phyloP scores from a whole-genome alignment of 177 flowering plant species.

The Tripterygium wilfordii region DNA sequence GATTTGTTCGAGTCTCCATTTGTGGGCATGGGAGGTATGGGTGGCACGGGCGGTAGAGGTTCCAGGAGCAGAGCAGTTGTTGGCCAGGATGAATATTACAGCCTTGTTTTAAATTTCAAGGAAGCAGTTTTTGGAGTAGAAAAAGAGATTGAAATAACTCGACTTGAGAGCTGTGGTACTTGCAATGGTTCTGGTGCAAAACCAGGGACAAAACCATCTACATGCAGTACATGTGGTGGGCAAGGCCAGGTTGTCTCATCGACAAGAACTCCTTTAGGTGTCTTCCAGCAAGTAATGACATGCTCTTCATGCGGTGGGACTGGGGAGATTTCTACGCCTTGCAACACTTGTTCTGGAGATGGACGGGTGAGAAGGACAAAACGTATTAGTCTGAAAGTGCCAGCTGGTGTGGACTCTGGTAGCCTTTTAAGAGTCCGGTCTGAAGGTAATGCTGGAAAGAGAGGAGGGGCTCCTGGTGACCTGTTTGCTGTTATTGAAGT shows the following conservation, averaged over 20 bases:
- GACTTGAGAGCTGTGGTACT: conserved; percentile 76
- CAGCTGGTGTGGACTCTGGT: conserved; percentile 88
- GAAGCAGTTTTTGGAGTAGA: conserved; percentile 94
- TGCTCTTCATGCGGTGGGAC: conserved; percentile 75
- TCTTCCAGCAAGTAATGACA: conserved; percentile 81
- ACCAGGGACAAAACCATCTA: conserved; percentile 66
- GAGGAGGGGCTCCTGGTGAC: conserved; percentile 90
- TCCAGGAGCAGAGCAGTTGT: conserved; percentile 64
- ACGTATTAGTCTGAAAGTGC: conserved; percentile 76
- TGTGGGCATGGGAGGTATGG: conserved; percentile 64
- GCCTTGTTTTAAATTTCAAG: conserved; percentile 67
- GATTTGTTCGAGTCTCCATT: conserved; percentile 81
- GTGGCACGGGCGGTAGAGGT: conserved; percentile 57
- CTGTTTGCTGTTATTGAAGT: conserved; percentile 74
- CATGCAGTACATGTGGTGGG: conserved; percentile 80
- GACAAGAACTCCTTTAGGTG: conserved; percentile 82
- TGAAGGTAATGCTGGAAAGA: conserved; percentile 82
- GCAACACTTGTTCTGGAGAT: conserved; percentile 76
- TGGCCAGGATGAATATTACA: conserved; percentile 80
- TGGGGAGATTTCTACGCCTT: conserved; percentile 72
- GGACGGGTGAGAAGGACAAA: conserved; percentile 76
- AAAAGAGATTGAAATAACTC: conserved; percentile 79
- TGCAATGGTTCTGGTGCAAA: conserved; percentile 78
- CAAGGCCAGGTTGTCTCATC: conserved; percentile 86
- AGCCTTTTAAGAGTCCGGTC: conserved; percentile 72